Percentiles rank a stretch among this genome's conserved stretches.
phyloP scores from a whole-genome alignment of 176 grass and related monocot species.

The Phoenix roebelenii region DNA sequence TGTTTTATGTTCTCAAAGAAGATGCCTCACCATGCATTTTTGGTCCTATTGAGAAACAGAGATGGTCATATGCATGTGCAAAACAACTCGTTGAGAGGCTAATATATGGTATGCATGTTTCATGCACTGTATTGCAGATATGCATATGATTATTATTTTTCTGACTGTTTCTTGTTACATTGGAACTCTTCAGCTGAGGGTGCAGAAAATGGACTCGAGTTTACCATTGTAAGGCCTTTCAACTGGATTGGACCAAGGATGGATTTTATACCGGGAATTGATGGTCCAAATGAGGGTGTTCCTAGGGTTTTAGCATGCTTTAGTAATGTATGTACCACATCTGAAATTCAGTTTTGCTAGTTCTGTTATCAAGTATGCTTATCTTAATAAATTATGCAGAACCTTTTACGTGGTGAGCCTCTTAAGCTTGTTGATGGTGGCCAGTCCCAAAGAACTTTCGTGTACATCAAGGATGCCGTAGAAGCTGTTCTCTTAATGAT shows the following conservation, averaged over 20 bases:
- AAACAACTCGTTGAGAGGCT: slow-evolving; percentile 97
- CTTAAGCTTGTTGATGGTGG: slow-evolving; percentile 90
- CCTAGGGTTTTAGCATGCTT: slow-evolving; percentile 95
- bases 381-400: slow-evolving; percentile 26
- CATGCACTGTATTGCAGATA: background rate
- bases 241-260: slow-evolving; percentile 98
- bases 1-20: slow-evolving; percentile 88
- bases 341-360: background rate
- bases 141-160: slow-evolving; percentile 4
- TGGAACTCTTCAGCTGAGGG: slow-evolving; percentile 59
- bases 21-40: slow-evolving; percentile 92
- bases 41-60: slow-evolving; percentile 78
- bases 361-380: background rate
- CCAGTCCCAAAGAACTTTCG: slow-evolving; percentile 80
- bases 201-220: slow-evolving; percentile 73
- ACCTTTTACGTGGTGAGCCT: slow-evolving; percentile 75
- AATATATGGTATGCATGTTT: slow-evolving; percentile 47
- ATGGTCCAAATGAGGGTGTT: slow-evolving; percentile 92
- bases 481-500: slow-evolving; percentile 96
- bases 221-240: slow-evolving; percentile 93
- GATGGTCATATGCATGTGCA: slow-evolving; percentile 90
- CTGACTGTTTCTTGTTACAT: slow-evolving; percentile 6
- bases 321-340: slow-evolving; percentile 58
- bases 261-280: slow-evolving; percentile 97
- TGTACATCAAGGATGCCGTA: slow-evolving; percentile 95